Evolutionary conservation across 306 rosid genomes (phyloP).

Genomic region (Acmispon strigosus): DNA sequence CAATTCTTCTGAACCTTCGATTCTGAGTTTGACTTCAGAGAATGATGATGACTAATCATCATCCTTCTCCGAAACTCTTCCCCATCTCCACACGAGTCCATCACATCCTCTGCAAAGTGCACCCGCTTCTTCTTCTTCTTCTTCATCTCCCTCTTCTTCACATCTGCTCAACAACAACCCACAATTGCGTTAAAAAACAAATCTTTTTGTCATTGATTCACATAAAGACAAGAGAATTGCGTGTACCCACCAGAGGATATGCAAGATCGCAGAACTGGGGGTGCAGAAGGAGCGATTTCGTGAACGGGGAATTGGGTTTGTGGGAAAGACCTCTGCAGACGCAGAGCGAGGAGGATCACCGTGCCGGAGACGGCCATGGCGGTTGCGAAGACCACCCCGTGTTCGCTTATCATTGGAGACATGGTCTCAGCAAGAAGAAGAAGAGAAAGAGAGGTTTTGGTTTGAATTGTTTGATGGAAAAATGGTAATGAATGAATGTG

Average conservation of each 20-base stretch:
- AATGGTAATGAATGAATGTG: not conserved
- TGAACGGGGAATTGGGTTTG: constrained; percentile 31
- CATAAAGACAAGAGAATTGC: not conserved
- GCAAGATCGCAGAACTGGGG: constrained; percentile 68
- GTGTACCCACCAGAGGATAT: constrained; percentile 60
- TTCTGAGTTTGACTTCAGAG: constrained; percentile 16
- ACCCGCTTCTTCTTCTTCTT: constrained; percentile 57
- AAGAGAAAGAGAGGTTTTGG: not conserved
- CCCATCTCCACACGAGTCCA: constrained; percentile 63
- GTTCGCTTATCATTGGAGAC: constrained; percentile 61
- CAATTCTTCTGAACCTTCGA: constrained; percentile 22
- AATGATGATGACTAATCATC: too few relatives aligned
- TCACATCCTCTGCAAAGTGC: constrained; percentile 74
- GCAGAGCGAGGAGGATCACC: constrained; percentile 73
- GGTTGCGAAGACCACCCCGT: constrained; percentile 83
- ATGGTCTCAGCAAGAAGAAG: constrained; percentile 6
- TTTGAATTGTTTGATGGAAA: not conserved
- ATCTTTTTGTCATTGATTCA: not conserved
- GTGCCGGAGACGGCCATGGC: constrained; percentile 99
- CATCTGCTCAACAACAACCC: constrained; percentile 31
- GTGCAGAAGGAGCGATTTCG: constrained; percentile 18
- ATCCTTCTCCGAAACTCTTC: constrained; percentile 49
- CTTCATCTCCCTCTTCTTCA: constrained; percentile 38
- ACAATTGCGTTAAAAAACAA: not conserved
- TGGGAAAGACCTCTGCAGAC: constrained; percentile 53